Percentiles rank a stretch among this genome's conserved stretches.
These are phyloP conservation scores for Aspergillus fumigatus DNA, from an alignment of 2,329 filamentous ascomycete genomes.

Conservation along the genomic window DNA sequence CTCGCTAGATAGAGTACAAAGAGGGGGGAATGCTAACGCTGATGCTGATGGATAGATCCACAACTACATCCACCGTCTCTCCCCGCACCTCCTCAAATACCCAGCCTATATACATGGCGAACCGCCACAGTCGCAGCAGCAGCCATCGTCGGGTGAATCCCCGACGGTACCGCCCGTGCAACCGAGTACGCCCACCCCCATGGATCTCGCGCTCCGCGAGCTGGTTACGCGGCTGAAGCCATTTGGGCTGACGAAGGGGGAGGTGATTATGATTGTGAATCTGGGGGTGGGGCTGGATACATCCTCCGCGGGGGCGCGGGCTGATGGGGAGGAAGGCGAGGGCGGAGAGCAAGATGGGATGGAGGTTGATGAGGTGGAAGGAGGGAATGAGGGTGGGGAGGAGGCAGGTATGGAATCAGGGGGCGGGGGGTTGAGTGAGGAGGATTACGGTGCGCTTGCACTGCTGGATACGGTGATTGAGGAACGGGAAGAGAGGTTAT, in stretches of 20 bases:
- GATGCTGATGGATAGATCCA: constrained; percentile 28
- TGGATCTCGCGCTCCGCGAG: constrained; percentile 36
- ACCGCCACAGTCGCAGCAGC: background rate
- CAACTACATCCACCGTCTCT: constrained; percentile 38
- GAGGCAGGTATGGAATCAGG: constrained; percentile 5
- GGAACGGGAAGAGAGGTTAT: constrained; percentile 39
- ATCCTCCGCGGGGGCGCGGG: constrained; percentile 11
- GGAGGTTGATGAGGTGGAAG: constrained; percentile 6
- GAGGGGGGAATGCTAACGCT: too few relatives aligned
- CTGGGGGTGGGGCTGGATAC: constrained; percentile 36
- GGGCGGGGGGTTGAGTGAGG: constrained; percentile 23
- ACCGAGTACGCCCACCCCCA: constrained; percentile 21
- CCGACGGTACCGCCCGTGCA: constrained; percentile 6
- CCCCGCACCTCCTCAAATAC: constrained; percentile 37
- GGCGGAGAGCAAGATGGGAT: constrained; percentile 3
- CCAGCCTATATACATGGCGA: constrained; percentile 24
- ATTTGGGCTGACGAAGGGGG: constrained; percentile 43
- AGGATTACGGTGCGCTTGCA: constrained; percentile 33
- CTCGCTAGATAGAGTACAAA: too few relatives aligned
- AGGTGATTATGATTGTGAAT: constrained; percentile 45
- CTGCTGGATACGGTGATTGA: constrained; percentile 40
- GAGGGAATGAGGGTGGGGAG: constrained; percentile 9
- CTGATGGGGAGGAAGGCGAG: constrained; percentile 9
- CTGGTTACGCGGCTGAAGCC: constrained; percentile 35
- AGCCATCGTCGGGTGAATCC: constrained; percentile 1